Evolutionary conservation across 23 red algal genomes (phyloP).

Genomic region (Chondrus crispus): DNA sequence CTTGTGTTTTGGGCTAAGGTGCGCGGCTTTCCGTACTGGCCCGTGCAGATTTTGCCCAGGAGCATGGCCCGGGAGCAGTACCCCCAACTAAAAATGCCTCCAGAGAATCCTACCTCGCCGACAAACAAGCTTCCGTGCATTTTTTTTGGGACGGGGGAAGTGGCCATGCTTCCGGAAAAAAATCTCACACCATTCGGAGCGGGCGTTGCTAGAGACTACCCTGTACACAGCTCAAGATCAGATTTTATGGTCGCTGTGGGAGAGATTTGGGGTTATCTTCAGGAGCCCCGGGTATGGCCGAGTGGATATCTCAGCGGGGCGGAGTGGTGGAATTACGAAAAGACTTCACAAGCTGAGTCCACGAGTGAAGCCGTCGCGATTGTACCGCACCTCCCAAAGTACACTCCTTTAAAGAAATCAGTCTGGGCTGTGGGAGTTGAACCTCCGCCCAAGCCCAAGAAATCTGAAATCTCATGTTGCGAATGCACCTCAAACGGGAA

Average conservation of each 20-base stretch:
- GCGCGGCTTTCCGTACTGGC: slow-evolving; percentile 55
- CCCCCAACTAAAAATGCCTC: slow-evolving; percentile 28
- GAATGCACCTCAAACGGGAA: slow-evolving; percentile 11
- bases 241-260: slow-evolving; percentile 53
- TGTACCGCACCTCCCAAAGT: slow-evolving; percentile 45
- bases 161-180: slow-evolving; percentile 44
- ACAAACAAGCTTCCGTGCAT: slow-evolving; percentile 46
- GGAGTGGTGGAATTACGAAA: slow-evolving; percentile 60
- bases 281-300: slow-evolving; percentile 47
- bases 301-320: slow-evolving; percentile 26
- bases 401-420: slow-evolving; percentile 58
- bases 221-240: neutral
- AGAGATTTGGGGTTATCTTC: slow-evolving; percentile 64
- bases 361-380: neutral
- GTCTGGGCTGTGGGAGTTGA: slow-evolving; percentile 56
- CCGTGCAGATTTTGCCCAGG: slow-evolving; percentile 61
- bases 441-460: slow-evolving; percentile 13
- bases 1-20: slow-evolving; percentile 59
- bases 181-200: slow-evolving; percentile 40
- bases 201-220: slow-evolving; percentile 39
- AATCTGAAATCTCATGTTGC: slow-evolving; percentile 49
- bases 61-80: slow-evolving; percentile 44
- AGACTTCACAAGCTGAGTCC: neutral
- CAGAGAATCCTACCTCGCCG: slow-evolving; percentile 1
- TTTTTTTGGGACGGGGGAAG: slow-evolving; percentile 74